These are phyloP conservation scores for Ilex paraguariensis DNA, from an alignment of 305 asterid species.

Conservation along the genomic window DNA sequence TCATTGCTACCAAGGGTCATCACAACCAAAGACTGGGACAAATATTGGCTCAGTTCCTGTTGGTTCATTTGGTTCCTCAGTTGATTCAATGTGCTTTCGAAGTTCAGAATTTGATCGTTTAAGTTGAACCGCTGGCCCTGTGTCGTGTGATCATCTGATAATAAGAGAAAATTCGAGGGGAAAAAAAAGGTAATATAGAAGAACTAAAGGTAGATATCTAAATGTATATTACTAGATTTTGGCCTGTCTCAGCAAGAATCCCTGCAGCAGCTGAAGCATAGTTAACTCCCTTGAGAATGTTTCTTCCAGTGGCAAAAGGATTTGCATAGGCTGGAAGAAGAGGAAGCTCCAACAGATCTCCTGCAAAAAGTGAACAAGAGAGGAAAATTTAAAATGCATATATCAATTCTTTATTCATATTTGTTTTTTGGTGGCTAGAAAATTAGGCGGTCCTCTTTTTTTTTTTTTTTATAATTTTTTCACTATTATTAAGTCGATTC, in stretches of 20 bases:
- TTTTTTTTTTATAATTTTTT: too few relatives aligned
- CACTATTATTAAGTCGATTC: too few relatives aligned
- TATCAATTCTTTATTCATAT: neutral
- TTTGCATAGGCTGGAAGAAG: conserved; percentile 44
- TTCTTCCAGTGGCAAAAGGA: conserved; percentile 23
- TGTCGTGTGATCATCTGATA: neutral
- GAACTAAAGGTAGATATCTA: neutral
- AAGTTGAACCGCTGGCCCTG: conserved; percentile 71
- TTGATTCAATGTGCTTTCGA: conserved; percentile 36
- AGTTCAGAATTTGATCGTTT: conserved; percentile 40
- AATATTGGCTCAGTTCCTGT: conserved; percentile 27
- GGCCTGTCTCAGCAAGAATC: conserved; percentile 70
- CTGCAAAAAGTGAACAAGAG: conserved; percentile 16
- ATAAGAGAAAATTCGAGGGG: too few relatives aligned
- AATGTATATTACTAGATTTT: conserved; percentile 30
- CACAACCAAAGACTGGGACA: conserved; percentile 45
- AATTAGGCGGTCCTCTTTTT: neutral
- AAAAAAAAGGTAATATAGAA: neutral
- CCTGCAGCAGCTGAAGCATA: conserved; percentile 85
- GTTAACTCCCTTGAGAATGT: conserved; percentile 50
- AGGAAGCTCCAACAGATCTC: conserved; percentile 46
- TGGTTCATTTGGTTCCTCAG: conserved; percentile 32
- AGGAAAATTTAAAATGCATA: too few relatives aligned
- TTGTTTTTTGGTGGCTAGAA: neutral
- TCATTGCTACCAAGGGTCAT: conserved; percentile 63